These are phyloP conservation scores for Allium fistulosum DNA, from an alignment of 106 monocot genomes.

Conservation along the genomic window DNA sequence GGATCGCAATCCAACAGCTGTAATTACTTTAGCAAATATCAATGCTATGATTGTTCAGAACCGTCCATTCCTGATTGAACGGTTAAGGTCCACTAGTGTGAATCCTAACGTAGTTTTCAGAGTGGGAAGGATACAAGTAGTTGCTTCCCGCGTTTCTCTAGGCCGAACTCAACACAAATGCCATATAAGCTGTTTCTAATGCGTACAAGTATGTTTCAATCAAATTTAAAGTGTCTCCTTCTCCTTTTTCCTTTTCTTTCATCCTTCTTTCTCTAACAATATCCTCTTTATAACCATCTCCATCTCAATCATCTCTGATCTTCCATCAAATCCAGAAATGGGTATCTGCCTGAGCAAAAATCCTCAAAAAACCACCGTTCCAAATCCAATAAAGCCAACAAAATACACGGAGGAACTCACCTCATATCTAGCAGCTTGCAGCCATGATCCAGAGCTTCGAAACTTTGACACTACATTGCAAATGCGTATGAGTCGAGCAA, in stretches of 20 bases:
- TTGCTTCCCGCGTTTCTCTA: slow-evolving; percentile 9
- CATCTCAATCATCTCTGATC: not conserved
- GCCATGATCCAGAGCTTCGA: slow-evolving; percentile 22
- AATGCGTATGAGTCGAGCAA: slow-evolving; percentile 20
- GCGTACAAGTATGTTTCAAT: slow-evolving; percentile 9
- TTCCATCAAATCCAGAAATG: slow-evolving; percentile 8
- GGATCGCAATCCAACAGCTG: too few species aligned
- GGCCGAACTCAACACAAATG: not conserved
- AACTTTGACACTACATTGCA: slow-evolving; percentile 32
- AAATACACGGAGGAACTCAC: slow-evolving; percentile 10
- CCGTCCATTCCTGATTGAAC: too few species aligned
- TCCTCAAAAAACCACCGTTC: not conserved
- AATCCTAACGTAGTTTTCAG: too few species aligned
- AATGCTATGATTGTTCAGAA: too few species aligned
- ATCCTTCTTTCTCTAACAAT: not conserved
- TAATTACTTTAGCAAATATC: too few species aligned
- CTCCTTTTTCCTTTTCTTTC: not conserved
- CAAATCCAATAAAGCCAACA: not conserved
- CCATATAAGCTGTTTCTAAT: not conserved
- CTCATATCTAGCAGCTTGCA: slow-evolving; percentile 31
- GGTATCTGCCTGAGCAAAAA: slow-evolving; percentile 24
- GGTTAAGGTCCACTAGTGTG: too few species aligned
- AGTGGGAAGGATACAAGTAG: not conserved
- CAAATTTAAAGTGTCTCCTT: not conserved
- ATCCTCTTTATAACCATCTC: not conserved